These are phyloP conservation scores for Camelina neglecta DNA, from an alignment of 345 rosid species.

Conservation along the genomic window DNA sequence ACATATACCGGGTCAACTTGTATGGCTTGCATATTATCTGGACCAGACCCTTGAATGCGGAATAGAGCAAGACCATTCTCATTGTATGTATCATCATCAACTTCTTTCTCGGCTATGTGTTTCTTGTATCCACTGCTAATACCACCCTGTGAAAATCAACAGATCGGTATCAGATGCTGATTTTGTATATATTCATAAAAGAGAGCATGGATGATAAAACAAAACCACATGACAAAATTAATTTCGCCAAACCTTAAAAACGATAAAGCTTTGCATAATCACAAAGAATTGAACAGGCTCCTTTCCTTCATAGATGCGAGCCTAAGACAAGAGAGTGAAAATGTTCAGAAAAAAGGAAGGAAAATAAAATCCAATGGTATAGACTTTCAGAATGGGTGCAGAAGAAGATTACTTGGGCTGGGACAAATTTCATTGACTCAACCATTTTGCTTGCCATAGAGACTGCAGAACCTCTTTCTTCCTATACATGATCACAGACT, in stretches of 20 bases:
- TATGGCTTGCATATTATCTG: slow-evolving; percentile 97
- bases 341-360: slow-evolving; percentile 21
- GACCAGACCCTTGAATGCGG: slow-evolving; percentile 96
- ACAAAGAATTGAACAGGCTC: slow-evolving; percentile 91
- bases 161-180: background rate
- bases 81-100: slow-evolving; percentile 74
- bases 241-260: slow-evolving; percentile 72
- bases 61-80: slow-evolving; percentile 86
- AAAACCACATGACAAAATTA: slow-evolving; percentile 10
- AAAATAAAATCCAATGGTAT: slow-evolving; percentile 12
- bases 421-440: slow-evolving; percentile 83
- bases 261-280: slow-evolving; percentile 88
- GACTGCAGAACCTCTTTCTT: slow-evolving; percentile 79
- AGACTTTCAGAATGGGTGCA: slow-evolving; percentile 8
- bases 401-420: slow-evolving; percentile 69
- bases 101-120: slow-evolving; percentile 69
- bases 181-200: background rate
- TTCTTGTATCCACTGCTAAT: slow-evolving; percentile 86
- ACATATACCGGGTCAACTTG: slow-evolving; percentile 90
- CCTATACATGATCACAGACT: slow-evolving; percentile 53
- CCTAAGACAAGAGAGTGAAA: slow-evolving; percentile 56
- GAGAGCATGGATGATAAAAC: slow-evolving; percentile 6
- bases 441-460: slow-evolving; percentile 86
- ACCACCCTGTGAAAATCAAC: slow-evolving; percentile 65
- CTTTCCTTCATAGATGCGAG: slow-evolving; percentile 85